Percentiles rank a stretch among this genome's conserved stretches.
These are phyloP conservation scores for Asparagopsis taxiformis DNA, from an alignment of 31 red algal genomes.

Conservation along the genomic window DNA sequence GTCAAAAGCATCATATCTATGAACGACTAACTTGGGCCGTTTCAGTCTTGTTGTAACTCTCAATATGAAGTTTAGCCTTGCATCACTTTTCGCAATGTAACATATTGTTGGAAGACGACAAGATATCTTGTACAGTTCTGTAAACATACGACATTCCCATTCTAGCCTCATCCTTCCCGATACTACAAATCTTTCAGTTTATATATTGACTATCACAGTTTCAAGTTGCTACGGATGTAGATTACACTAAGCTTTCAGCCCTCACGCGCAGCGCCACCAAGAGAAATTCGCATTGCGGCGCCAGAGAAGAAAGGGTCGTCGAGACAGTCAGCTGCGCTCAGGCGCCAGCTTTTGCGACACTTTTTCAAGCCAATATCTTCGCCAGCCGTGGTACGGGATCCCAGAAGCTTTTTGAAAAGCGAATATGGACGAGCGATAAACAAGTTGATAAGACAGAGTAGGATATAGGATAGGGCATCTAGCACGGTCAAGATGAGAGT, in stretches of 20 bases:
- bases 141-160: too few relatives aligned
- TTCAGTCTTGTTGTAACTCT: neutral
- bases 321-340: neutral
- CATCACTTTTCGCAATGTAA: neutral
- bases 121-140: too few relatives aligned
- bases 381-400: neutral
- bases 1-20: constrained; percentile 55
- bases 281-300: constrained; percentile 6
- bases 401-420: neutral
- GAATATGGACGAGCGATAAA: constrained; percentile 4
- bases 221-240: too few relatives aligned
- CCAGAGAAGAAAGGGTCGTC: constrained; percentile 10
- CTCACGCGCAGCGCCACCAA: neutral
- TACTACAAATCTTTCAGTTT: too few relatives aligned
- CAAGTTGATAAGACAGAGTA: constrained; percentile 16
- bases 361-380: constrained; percentile 9
- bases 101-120: too few relatives aligned
- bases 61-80: neutral
- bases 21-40: neutral
- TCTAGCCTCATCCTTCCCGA: too few relatives aligned
- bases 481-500: neutral
- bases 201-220: too few relatives aligned
- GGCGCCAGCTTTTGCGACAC: constrained; percentile 9
- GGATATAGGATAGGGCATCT: constrained; percentile 1
- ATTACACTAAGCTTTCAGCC: too few relatives aligned